These are phyloP conservation scores for Annona cherimola DNA, from an alignment of 164 flowering plant species.

Conservation along the genomic window DNA sequence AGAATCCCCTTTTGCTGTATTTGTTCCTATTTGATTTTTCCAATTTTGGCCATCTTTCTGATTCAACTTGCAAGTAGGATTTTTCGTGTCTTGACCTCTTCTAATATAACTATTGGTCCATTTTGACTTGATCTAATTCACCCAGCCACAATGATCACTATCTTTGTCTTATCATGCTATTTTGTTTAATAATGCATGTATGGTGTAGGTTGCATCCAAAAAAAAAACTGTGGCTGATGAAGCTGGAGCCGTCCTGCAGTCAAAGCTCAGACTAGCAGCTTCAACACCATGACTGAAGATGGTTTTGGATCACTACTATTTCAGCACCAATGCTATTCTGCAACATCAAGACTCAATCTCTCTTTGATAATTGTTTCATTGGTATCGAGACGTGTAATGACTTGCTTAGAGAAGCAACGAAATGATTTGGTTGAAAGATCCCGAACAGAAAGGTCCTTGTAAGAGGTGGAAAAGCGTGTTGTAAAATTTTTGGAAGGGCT, in stretches of 20 bases:
- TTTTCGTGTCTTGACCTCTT: neutral
- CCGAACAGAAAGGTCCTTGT: neutral
- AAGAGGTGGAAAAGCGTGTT: neutral
- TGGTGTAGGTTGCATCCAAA: constrained; percentile 60
- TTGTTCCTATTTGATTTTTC: neutral
- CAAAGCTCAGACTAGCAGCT: constrained; percentile 47
- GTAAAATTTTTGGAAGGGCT: neutral
- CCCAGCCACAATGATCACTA: neutral
- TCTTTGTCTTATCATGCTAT: neutral
- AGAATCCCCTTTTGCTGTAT: neutral
- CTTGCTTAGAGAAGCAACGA: neutral
- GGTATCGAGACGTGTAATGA: neutral
- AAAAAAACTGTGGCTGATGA: constrained; percentile 76
- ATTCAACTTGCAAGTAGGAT: neutral
- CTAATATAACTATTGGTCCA: neutral
- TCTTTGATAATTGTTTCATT: neutral
- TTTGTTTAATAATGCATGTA: neutral
- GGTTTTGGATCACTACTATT: neutral
- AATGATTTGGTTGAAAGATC: neutral
- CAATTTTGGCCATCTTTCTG: neutral
- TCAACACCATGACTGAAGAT: constrained; percentile 26
- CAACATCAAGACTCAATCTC: neutral
- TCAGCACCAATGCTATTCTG: neutral
- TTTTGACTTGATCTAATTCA: neutral
- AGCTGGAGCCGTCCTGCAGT: constrained; percentile 55